phyloP scores from a whole-genome alignment of 176 grass and related monocot genomes.

The Triticum timopheevii region DNA sequence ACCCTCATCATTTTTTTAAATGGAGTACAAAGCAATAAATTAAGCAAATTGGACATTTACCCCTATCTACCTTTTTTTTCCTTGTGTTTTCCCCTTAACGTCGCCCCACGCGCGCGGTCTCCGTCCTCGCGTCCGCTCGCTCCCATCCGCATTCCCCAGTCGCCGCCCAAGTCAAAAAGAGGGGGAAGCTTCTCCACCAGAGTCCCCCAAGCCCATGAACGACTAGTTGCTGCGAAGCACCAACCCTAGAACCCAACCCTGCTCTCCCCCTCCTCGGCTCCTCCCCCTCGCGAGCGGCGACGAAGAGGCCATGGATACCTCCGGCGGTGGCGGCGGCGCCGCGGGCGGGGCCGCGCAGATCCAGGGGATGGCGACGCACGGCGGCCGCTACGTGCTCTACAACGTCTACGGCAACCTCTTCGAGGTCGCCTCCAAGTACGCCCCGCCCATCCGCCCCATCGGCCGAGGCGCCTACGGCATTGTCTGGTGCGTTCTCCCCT shows the following conservation, averaged over 20 bases:
- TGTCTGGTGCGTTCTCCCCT: conserved; percentile 69
- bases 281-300: neutral
- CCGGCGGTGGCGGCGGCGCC: conserved; percentile 33
- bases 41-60: no score
- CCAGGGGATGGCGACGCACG: conserved; percentile 63
- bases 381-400: conserved; percentile 80
- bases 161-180: conserved; percentile 53
- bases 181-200: conserved; percentile 48
- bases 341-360: conserved; percentile 50
- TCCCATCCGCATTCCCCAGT: conserved; percentile 20
- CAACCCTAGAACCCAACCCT: conserved; percentile 27
- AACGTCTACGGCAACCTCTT: conserved; percentile 91
- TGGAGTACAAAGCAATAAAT: no score
- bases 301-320: conserved; percentile 36
- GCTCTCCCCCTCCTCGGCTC: neutral
- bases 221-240: conserved; percentile 39
- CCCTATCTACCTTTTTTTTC: neutral
- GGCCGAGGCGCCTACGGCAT: conserved; percentile 95
- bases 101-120: conserved; percentile 12
- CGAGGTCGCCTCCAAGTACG: conserved; percentile 88
- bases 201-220: conserved; percentile 29
- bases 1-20: no score
- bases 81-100: neutral
- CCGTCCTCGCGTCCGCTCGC: conserved; percentile 15
- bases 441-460: conserved; percentile 80